phyloP scores from a whole-genome alignment of 2,329 filamentous ascomycete species.

The Colletotrichum destructivum region DNA sequence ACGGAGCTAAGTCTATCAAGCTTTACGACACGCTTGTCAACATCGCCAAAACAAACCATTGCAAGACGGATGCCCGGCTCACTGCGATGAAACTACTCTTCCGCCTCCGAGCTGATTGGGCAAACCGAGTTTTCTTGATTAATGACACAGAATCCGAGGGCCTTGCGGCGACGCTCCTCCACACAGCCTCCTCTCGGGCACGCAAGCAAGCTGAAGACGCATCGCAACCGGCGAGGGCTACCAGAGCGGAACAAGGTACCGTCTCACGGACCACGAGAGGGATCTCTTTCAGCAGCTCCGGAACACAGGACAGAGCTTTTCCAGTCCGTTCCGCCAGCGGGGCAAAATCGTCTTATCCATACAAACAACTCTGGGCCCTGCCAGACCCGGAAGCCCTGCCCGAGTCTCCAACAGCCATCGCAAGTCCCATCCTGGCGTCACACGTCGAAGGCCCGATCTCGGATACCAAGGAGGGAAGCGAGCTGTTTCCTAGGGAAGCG shows the following conservation, averaged over 20 bases:
- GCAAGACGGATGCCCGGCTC: conserved; percentile 79
- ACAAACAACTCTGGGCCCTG: conserved; percentile 71
- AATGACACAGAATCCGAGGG: conserved; percentile 79
- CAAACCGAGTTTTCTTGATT: conserved; percentile 81
- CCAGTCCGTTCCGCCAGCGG: conserved; percentile 61
- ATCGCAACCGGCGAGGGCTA: conserved; percentile 59
- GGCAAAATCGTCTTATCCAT: conserved; percentile 53
- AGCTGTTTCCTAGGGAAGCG: conserved; percentile 37
- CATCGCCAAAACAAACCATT: conserved; percentile 72
- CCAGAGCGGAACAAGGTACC: conserved; percentile 60
- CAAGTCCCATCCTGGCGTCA: conserved; percentile 68
- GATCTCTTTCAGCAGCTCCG: conserved; percentile 66
- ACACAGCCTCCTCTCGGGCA: conserved; percentile 69
- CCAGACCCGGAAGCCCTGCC: conserved; percentile 72
- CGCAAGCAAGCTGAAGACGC: conserved; percentile 68
- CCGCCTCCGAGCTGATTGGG: conserved; percentile 85
- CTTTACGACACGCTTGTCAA: conserved; percentile 75
- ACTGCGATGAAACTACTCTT: conserved; percentile 85
- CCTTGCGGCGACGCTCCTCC: conserved; percentile 80
- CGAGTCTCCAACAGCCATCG: conserved; percentile 58
- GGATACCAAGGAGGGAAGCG: conserved; percentile 30
- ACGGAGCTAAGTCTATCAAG: conserved; percentile 74
- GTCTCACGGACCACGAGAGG: conserved; percentile 64
- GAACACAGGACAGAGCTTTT: conserved; percentile 58
- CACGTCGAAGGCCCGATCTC: conserved; percentile 46